Conservation (phyloP, 1,139 yeast genomes). For the Protomyces pachydermus region DNA sequence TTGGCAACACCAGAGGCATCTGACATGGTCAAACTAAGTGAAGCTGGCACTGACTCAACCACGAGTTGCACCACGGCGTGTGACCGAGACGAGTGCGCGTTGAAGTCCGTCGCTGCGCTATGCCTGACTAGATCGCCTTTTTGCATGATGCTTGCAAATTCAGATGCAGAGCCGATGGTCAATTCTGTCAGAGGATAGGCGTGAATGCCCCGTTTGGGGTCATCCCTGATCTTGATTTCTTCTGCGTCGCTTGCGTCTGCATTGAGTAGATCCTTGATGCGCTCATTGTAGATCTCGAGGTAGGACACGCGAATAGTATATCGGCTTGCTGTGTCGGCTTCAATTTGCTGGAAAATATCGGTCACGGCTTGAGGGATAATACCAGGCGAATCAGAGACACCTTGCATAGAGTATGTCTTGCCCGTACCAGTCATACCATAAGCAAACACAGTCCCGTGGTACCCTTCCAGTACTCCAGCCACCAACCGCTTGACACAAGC, state of each 20-base stretch:
- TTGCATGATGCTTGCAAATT: conserved; percentile 55
- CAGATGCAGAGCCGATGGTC: conserved; percentile 52
- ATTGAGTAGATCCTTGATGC: conserved; percentile 62
- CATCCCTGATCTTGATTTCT: conserved; percentile 73
- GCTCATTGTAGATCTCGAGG: conserved; percentile 86
- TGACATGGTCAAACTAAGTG: background rate
- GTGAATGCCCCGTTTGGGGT: conserved; percentile 62
- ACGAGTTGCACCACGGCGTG: conserved; percentile 81
- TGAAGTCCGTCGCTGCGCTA: conserved; percentile 85
- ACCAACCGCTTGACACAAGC: conserved; percentile 60
- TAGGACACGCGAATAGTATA: conserved; percentile 59
- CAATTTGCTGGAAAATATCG: conserved; percentile 56
- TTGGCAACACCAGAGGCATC: conserved; percentile 36
- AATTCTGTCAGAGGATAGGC: conserved; percentile 72
- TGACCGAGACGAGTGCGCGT: conserved; percentile 75
- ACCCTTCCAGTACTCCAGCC: conserved; percentile 65
- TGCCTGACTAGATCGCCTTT: conserved; percentile 69
- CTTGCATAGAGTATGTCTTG: conserved; percentile 87
- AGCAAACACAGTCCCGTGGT: conserved; percentile 83
- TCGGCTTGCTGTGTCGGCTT: conserved; percentile 36
- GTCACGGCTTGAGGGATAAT: conserved; percentile 68
- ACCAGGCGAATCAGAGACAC: conserved; percentile 63
- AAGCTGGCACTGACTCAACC: conserved; percentile 44
- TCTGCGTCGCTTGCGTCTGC: conserved; percentile 33
- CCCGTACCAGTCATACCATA: conserved; percentile 98